Conservation (phyloP, 768 basidiomycete species). For the Calocybe indica region DNA sequence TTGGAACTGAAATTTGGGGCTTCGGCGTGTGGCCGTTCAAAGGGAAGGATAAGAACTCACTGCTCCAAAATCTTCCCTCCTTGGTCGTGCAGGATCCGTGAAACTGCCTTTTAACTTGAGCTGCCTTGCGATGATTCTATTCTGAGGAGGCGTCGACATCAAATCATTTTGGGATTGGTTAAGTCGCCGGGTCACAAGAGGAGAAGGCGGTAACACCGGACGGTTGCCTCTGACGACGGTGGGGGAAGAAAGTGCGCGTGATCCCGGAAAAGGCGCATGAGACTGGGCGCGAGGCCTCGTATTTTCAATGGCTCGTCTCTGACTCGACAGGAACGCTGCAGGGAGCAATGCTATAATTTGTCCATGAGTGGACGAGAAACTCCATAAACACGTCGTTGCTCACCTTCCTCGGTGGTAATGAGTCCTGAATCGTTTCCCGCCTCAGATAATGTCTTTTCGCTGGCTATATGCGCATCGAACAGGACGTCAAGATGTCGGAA, state of each 20-base stretch:
- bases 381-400: slow-evolving; percentile 4
- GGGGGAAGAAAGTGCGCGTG: slow-evolving; percentile 31
- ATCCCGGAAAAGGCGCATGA: slow-evolving; percentile 33
- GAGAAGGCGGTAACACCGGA: slow-evolving; percentile 24
- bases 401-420: slow-evolving; percentile 46
- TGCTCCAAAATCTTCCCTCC: slow-evolving; percentile 29
- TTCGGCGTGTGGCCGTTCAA: no score
- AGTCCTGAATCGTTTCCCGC: slow-evolving; percentile 40
- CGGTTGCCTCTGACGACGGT: slow-evolving; percentile 15
- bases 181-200: slow-evolving; percentile 26
- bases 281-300: slow-evolving; percentile 54
- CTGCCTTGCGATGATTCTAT: slow-evolving; percentile 44
- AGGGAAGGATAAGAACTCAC: slow-evolving; percentile 18
- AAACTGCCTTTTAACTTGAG: slow-evolving; percentile 64
- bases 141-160: slow-evolving; percentile 65
- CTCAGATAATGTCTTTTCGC: slow-evolving; percentile 44
- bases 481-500: slow-evolving; percentile 11
- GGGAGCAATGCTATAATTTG: slow-evolving; percentile 43
- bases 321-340: slow-evolving; percentile 49
- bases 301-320: slow-evolving; percentile 23
- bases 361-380: slow-evolving; percentile 12
- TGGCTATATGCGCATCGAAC: slow-evolving; percentile 43
- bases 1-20: slow-evolving; percentile 21
- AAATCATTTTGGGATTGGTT: slow-evolving; percentile 28
- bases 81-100: slow-evolving; percentile 49